A percentile compares a stretch with the other conserved stretches of the same genome.
Conservation (phyloP, 352 stramenopile species). For the Thalassiosira ordinaria region DNA sequence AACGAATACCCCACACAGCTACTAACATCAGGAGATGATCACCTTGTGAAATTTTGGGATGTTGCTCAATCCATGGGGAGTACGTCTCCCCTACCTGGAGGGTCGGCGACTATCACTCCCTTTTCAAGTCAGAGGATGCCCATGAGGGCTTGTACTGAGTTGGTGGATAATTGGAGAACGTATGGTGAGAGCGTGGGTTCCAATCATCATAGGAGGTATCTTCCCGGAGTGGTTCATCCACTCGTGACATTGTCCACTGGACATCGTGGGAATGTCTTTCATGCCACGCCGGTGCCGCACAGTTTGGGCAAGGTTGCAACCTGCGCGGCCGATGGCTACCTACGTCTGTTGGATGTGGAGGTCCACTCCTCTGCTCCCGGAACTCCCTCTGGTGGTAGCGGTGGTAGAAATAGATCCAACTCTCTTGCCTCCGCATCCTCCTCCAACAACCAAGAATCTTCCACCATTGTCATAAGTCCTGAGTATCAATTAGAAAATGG, state of each 20-base stretch:
- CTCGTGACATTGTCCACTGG: conserved; percentile 71
- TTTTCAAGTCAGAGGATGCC: conserved; percentile 45
- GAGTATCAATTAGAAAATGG: conserved; percentile 57
- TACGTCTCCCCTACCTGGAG: conserved; percentile 58
- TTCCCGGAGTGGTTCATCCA: conserved; percentile 67
- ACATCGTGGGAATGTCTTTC: conserved; percentile 80
- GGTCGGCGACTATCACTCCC: conserved; percentile 60
- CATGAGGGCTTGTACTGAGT: conserved; percentile 23
- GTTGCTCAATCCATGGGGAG: conserved; percentile 71
- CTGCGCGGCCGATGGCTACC: conserved; percentile 78
- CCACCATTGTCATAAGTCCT: conserved; percentile 47
- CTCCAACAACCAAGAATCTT: conserved; percentile 18
- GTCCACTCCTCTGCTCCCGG: not conserved
- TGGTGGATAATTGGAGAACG: conserved; percentile 41
- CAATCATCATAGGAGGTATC: not conserved
- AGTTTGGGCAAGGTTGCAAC: conserved; percentile 70
- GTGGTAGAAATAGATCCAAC: not conserved
- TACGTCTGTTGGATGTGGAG: conserved; percentile 70
- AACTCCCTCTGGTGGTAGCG: not conserved
- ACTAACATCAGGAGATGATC: conserved; percentile 78
- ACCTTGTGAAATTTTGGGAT: conserved; percentile 83
- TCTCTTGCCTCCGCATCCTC: not conserved
- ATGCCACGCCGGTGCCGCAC: conserved; percentile 64
- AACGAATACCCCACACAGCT: conserved; percentile 76
- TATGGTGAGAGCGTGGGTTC: not conserved